Evolutionary conservation across 139 green algal genomes (phyloP), one percentile per base, ranked within the genome.

Genomic region (Diplosphaera chodatii): DNA sequence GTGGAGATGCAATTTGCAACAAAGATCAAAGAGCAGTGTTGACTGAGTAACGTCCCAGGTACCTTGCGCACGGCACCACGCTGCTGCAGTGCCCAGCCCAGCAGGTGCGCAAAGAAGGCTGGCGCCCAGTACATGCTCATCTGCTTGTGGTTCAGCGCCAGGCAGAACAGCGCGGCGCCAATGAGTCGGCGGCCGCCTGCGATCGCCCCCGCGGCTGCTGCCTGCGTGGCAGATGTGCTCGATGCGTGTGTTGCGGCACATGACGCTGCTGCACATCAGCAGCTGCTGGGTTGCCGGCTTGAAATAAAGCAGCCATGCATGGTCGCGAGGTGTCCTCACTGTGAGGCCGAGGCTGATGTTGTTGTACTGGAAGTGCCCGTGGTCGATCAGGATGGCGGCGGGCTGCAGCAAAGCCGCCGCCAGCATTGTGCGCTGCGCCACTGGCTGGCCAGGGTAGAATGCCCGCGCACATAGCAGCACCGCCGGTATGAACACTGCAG

Each of bases 291-390:
- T n/a, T n/a, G n/a, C n/a, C n/a, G n/a, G n/a, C n/a, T n/a, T n/a
- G n/a, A n/a, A n/a, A n/a, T n/a, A n/a, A n/a, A n/a, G n/a, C n/a
- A n/a, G n/a, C n/a, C n/a, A n/a, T n/a, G n/a, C n/a, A n/a, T n/a
- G n/a, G n/a, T n/a, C n/a, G n/a, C n/a, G 37, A 20, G 48, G 13
- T 20, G 28, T 3, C 22, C 74, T 59, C 64, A 82, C 83, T 66
- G 87, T 70, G 56, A 96, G 76, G 0, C 90, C 93, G 23, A 98
- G 82, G 71, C 86, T 91, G 59, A 98, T 94, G 82, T 81, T 85
- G 80, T 98, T 98, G 82, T 97, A 98, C 78, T 98, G 95, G 74
- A 99, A 99, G 82, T 99, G 95, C 1, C 93, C 95, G 74, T 99
- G 95, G 84, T 99, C 95, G 27, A 97, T 94, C 2, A 99, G 74